Base-by-base conservation (phyloP, 2,329 filamentous ascomycete genomes). In the Rhytidhysteron rufulum region DNA sequence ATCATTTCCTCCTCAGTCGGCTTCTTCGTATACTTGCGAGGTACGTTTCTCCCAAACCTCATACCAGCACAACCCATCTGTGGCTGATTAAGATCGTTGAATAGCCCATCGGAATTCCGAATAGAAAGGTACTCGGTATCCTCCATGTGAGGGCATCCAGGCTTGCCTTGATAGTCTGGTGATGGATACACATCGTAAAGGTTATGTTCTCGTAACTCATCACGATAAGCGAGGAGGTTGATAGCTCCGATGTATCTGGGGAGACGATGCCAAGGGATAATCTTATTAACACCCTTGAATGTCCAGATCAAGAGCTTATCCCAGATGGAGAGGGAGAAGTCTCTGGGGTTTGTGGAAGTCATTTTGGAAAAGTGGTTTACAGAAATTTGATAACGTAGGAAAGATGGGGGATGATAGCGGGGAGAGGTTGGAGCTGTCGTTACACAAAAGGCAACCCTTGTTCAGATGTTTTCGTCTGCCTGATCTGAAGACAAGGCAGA, bases 1-100 rank as follows among this genome's bases (percentile, higher is more conserved):
- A 62, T 58, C 4, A 73, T 51, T 36, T 72, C 66, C 17, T 70
- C 59, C 2, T 68, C 55, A 4, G 55, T 67, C 1, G 69, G 71
- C 44, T 64, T 65, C 10, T 44, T 33, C 2, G 60, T 64, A 34
- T 57, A 52, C 17, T 65, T 45, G 6, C 70, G 42, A 1, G 67
- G 57, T 8, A 74, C 63, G 40, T 73, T 74, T 11, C 69, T 60
- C 1, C 71, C 70, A 34, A 74, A 70, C 0, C 71, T 60, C 63
- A 71, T 70, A 1, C 66, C 67, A 1, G 58, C 45, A 34, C 69
- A 72, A 2, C 71, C 71, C 71, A 73, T 73, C 31, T 55, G 58
- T 0, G 68, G 70, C 43, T 57, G 48, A 4, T 64, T 55, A 11
- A 69, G 54, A 4, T 63, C 63, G 37, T 73, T 73, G 59, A 65